Conservation (phyloP, 2,329 filamentous ascomycete species). For the Talaromyces verruculosus region DNA sequence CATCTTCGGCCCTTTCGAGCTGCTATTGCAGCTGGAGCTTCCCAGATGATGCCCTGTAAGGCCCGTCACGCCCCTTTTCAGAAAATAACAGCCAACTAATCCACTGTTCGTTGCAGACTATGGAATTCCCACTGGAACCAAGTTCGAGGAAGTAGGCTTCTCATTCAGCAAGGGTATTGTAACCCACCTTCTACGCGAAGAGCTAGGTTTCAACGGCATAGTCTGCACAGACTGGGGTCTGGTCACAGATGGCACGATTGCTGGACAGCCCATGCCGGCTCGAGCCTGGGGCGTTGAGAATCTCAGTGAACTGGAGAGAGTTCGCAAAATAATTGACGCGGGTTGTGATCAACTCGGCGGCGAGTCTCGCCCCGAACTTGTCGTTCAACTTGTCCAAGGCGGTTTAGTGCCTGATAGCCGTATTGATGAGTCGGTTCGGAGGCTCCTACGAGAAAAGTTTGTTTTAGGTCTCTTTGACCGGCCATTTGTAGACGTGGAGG, state of each 20-base stretch:
- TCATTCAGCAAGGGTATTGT: slow-evolving; percentile 55
- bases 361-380: slow-evolving; percentile 50
- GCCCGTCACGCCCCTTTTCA: too few species aligned
- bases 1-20: not conserved
- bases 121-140: not conserved
- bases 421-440: slow-evolving; percentile 64
- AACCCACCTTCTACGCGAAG: slow-evolving; percentile 49
- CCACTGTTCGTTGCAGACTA: not conserved
- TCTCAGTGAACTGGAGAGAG: slow-evolving; percentile 45
- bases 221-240: slow-evolving; percentile 56
- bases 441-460: slow-evolving; percentile 69
- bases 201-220: slow-evolving; percentile 55
- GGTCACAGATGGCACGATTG: slow-evolving; percentile 47
- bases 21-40: not conserved
- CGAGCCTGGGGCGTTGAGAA: slow-evolving; percentile 52
- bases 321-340: slow-evolving; percentile 49
- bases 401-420: slow-evolving; percentile 45
- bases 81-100: too few species aligned
- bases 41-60: not conserved
- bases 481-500: slow-evolving; percentile 61
- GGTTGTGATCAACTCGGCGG: slow-evolving; percentile 57
- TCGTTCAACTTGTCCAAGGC: slow-evolving; percentile 25
- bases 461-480: slow-evolving; percentile 68
- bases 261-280: slow-evolving; percentile 27
- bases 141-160: slow-evolving; percentile 36